Evolutionary conservation across 768 basidiomycete genomes (phyloP).

Genomic region (Boletus vermiculosoides): DNA sequence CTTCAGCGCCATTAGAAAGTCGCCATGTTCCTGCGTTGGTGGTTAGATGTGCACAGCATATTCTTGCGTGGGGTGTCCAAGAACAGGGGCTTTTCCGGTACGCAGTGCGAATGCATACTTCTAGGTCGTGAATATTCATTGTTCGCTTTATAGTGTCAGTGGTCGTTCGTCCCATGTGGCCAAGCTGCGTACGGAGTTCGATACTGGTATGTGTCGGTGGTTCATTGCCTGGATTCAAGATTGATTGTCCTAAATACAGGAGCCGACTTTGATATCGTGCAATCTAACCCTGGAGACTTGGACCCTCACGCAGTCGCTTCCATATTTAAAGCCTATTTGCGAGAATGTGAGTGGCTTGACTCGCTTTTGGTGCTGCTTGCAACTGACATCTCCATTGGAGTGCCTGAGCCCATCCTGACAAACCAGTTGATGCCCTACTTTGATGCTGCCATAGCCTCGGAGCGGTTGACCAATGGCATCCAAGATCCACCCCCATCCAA

Average conservation of each 20-base stretch:
- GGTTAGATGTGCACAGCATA: conserved; percentile 78
- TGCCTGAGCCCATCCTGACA: conserved; percentile 86
- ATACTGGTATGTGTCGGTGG: conserved; percentile 52
- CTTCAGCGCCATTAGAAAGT: conserved; percentile 40
- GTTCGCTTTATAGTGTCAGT: conserved; percentile 54
- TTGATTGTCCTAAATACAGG: conserved; percentile 42
- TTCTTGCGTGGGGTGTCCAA: conserved; percentile 78
- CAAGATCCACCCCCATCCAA: conserved; percentile 36
- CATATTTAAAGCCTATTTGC: conserved; percentile 88
- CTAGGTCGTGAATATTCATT: conserved; percentile 3
- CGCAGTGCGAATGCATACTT: conserved; percentile 24
- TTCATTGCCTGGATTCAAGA: neutral
- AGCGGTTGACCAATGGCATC: conserved; percentile 36
- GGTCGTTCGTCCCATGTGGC: conserved; percentile 81
- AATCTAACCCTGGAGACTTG: conserved; percentile 78
- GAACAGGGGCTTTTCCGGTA: conserved; percentile 88
- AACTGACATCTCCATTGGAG: conserved; percentile 40
- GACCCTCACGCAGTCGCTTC: conserved; percentile 95
- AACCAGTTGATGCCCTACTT: conserved; percentile 68
- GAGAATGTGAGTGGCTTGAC: conserved; percentile 69
- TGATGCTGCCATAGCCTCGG: conserved; percentile 68
- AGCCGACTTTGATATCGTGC: conserved; percentile 80
- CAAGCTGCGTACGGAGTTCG: conserved; percentile 76
- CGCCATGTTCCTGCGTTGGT: conserved; percentile 71
- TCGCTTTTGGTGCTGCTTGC: neutral